These are phyloP conservation scores for Beauveria sp. DNA, from an alignment of 2,329 filamentous ascomycete species.

Conservation along the genomic window DNA sequence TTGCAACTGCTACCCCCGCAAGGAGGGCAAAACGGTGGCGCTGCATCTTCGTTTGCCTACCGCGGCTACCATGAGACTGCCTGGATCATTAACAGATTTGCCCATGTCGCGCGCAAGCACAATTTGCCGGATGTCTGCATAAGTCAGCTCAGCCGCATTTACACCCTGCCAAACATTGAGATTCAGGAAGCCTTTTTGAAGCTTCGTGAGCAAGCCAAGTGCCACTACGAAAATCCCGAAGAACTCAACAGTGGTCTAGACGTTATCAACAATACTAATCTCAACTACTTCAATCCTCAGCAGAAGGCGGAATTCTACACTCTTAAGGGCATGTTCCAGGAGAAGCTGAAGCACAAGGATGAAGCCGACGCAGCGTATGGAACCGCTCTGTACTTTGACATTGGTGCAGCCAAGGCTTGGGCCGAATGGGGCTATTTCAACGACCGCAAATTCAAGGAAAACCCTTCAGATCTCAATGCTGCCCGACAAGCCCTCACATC, in stretches of 20 bases:
- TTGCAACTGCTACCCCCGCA: slow-evolving; percentile 74
- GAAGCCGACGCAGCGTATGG: slow-evolving; percentile 93
- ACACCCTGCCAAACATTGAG: slow-evolving; percentile 97
- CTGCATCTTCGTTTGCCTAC: slow-evolving; percentile 84
- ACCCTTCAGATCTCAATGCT: slow-evolving; percentile 70
- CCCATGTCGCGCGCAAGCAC: slow-evolving; percentile 95
- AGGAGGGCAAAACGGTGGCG: slow-evolving; percentile 67
- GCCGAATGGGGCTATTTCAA: slow-evolving; percentile 99
- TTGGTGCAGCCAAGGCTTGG: slow-evolving; percentile 94
- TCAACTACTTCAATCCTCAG: slow-evolving; percentile 92
- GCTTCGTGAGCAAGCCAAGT: slow-evolving; percentile 95
- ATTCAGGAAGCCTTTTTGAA: slow-evolving; percentile 99
- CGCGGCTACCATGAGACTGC: slow-evolving; percentile 97
- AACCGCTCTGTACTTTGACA: slow-evolving; percentile 90
- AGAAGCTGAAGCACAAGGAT: slow-evolving; percentile 81
- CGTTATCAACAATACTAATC: slow-evolving; percentile 98
- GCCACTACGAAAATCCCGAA: slow-evolving; percentile 91
- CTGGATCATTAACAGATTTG: slow-evolving; percentile 99
- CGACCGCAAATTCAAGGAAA: slow-evolving; percentile 89
- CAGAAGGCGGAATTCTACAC: slow-evolving; percentile 99
- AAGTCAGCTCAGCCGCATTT: slow-evolving; percentile 92
- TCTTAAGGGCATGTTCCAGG: slow-evolving; percentile 97
- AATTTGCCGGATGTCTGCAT: slow-evolving; percentile 96
- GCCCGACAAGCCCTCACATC: slow-evolving; percentile 91
- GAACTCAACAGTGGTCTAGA: slow-evolving; percentile 90